Evolutionary conservation across 2,329 filamentous ascomycete genomes (phyloP).

Genomic region (Penicillium brasilianum): DNA sequence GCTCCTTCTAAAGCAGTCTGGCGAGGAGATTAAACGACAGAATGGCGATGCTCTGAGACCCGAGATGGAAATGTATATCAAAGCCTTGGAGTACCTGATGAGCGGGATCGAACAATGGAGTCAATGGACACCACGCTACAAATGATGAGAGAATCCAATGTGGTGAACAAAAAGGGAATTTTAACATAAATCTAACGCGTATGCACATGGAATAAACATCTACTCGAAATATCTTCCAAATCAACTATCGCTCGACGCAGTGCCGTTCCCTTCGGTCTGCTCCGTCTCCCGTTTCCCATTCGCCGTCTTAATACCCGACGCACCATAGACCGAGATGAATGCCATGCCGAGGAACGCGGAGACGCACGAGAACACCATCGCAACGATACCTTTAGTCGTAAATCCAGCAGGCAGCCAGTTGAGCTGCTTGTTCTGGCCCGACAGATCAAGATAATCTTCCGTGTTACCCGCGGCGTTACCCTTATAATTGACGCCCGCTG

Average conservation of each 20-base stretch:
- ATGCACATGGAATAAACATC: not conserved
- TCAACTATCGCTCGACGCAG: conserved; percentile 4
- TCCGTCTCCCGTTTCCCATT: conserved; percentile 11
- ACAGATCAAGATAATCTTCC: conserved; percentile 65
- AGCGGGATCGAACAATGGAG: conserved; percentile 28
- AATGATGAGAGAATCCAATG: not conserved
- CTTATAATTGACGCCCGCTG: conserved; percentile 53
- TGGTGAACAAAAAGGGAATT: not conserved
- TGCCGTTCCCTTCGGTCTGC: not conserved
- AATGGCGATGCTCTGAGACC: conserved; percentile 1
- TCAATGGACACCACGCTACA: conserved; percentile 28
- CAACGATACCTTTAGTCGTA: conserved; percentile 72
- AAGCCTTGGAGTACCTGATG: conserved; percentile 26
- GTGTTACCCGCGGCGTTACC: conserved; percentile 81
- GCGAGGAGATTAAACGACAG: conserved; percentile 5
- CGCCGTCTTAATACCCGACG: conserved; percentile 21
- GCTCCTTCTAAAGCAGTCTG: conserved; percentile 13
- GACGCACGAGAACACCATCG: conserved; percentile 73
- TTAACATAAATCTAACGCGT: not conserved
- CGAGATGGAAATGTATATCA: conserved; percentile 23
- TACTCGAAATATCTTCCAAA: not conserved
- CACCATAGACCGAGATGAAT: conserved; percentile 68
- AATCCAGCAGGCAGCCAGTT: conserved; percentile 69
- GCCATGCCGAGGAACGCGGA: conserved; percentile 71
- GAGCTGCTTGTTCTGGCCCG: conserved; percentile 63